Evolutionary conservation across 2,329 filamentous ascomycete genomes (phyloP).

Genomic region (Setomelanomma holmii): DNA sequence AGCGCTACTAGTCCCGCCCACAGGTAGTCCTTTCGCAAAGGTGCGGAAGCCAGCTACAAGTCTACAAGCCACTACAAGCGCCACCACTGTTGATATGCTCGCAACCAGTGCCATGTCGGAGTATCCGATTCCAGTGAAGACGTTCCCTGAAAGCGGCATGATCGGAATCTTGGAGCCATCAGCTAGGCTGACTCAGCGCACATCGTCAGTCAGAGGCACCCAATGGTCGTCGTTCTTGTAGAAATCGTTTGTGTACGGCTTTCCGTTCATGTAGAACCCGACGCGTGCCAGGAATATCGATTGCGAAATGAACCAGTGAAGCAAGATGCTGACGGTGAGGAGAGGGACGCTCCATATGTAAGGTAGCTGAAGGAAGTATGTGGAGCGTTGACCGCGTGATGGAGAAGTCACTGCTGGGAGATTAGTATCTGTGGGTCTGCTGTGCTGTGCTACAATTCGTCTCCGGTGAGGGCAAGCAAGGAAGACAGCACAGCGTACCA

Average conservation of each 20-base stretch:
- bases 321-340: slow-evolving; percentile 29
- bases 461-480: too few species aligned
- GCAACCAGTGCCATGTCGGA: slow-evolving; percentile 3
- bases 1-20: slow-evolving; percentile 61
- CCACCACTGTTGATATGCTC: neutral
- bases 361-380: slow-evolving; percentile 49
- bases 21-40: neutral
- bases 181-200: neutral
- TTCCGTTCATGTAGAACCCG: neutral
- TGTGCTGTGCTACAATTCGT: neutral
- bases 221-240: too few species aligned
- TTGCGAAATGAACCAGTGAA: slow-evolving; percentile 55
- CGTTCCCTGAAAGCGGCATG: neutral
- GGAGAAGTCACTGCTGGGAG: neutral
- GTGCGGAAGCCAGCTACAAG: slow-evolving; percentile 63
- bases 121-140: slow-evolving; percentile 11
- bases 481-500: too few species aligned
- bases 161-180: neutral
- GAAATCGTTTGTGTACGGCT: neutral
- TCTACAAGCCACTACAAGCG: slow-evolving; percentile 1
- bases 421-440: neutral
- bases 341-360: slow-evolving; percentile 46
- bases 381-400: slow-evolving; percentile 38
- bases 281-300: slow-evolving; percentile 49
- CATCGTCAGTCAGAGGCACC: neutral